Percentiles rank a stretch among this genome's conserved stretches.
These are phyloP conservation scores for Albugo laibachii DNA, from an alignment of 352 stramenopile species.

Conservation along the genomic window DNA sequence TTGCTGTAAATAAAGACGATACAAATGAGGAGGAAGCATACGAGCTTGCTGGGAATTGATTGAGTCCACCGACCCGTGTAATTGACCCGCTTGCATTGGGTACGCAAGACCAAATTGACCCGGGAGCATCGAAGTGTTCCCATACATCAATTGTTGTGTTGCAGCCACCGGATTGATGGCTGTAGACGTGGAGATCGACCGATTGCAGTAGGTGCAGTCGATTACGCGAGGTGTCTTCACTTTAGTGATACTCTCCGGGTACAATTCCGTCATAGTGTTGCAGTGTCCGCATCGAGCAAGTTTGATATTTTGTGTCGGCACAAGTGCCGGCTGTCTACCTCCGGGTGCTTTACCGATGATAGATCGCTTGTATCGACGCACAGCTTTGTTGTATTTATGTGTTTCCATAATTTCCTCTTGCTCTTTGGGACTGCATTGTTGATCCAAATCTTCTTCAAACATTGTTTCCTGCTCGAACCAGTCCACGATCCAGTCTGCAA, in stretches of 20 bases:
- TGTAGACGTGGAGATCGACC: conserved; percentile 16
- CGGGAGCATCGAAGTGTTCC: neutral
- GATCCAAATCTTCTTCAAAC: conserved; percentile 76
- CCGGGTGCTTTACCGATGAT: too few relatives aligned
- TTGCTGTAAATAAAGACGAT: conserved; percentile 7
- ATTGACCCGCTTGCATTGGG: neutral
- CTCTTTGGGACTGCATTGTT: conserved; percentile 43
- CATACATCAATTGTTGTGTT: neutral
- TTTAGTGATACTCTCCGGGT: conserved; percentile 26
- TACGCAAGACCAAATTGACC: conserved; percentile 10
- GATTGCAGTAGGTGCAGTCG: conserved; percentile 47
- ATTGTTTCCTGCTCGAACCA: conserved; percentile 82
- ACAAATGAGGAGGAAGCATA: conserved; percentile 5
- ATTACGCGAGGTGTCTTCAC: conserved; percentile 36
- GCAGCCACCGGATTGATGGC: conserved; percentile 12
- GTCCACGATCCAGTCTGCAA: conserved; percentile 32
- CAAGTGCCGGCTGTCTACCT: conserved; percentile 9
- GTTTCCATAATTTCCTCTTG: conserved; percentile 55
- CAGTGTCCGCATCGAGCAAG: conserved; percentile 36
- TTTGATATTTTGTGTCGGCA: conserved; percentile 26
- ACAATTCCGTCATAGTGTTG: conserved; percentile 36
- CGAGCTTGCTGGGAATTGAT: neutral
- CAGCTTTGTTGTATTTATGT: conserved; percentile 47
- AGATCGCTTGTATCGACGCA: conserved; percentile 19
- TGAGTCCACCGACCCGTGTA: too few relatives aligned